Evolutionary conservation across 768 basidiomycete genomes (phyloP).

Genomic region (Inosperma sp.): DNA sequence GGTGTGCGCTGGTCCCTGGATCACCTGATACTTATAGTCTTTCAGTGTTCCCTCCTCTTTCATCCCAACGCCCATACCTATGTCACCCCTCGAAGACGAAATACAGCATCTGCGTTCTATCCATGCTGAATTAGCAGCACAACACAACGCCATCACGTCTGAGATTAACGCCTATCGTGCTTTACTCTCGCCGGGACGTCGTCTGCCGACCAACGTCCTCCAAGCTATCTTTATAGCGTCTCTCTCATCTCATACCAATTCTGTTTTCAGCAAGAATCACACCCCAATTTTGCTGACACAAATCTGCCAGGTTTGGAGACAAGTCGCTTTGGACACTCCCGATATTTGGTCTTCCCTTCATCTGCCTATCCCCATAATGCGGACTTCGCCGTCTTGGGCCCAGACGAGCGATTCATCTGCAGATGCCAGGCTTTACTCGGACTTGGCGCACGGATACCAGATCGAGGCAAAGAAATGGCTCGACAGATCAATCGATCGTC

Average conservation of each 20-base stretch:
- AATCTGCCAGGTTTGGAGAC: constrained; percentile 19
- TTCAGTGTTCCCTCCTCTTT: no score
- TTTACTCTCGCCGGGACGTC: constrained; percentile 15
- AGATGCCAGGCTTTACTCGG: background rate
- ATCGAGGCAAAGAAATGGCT: background rate
- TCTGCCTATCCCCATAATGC: background rate
- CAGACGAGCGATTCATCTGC: no score
- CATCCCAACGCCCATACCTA: no score
- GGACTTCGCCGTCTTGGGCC: background rate
- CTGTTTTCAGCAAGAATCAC: constrained; percentile 12
- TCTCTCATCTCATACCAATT: constrained; percentile 16
- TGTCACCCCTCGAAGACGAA: background rate
- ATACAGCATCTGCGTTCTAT: background rate
- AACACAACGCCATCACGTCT: background rate
- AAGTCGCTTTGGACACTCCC: constrained; percentile 18
- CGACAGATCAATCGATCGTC: background rate
- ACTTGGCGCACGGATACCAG: background rate
- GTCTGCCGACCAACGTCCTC: constrained; percentile 14
- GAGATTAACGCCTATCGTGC: background rate
- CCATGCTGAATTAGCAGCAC: background rate
- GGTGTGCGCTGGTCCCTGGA: no score
- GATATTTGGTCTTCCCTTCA: constrained; percentile 19
- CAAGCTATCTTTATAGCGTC: constrained; percentile 14
- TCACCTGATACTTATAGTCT: no score
- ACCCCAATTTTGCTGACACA: constrained; percentile 19